Evolutionary conservation across 129 eudicot species (phyloP), one percentile per base, ranked within the genome.

Genomic region (Arctium minus): DNA sequence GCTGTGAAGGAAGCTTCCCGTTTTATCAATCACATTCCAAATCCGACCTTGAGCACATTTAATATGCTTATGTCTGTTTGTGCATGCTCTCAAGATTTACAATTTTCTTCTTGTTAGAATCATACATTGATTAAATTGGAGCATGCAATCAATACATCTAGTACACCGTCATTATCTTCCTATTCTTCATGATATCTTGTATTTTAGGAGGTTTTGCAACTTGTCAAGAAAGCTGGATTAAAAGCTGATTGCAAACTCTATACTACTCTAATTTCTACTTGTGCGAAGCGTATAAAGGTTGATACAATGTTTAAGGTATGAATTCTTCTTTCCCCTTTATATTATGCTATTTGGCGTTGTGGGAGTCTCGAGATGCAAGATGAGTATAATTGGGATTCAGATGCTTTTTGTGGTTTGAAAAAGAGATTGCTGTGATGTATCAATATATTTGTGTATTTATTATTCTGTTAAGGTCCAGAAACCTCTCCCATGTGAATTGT

Each of bases 61-160:
- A 96, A 96, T 86, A 91, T 90, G 98, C 93, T 96, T 81, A 87
- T 93, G 96, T 91, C 99, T 75, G 94, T 96, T 7, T 96, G 98
- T 86, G 88, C 98, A 38, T 80, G 86, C 79, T 86, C 92, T 85
- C 92, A 90, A 80, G 96, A 96, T 89, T 84, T 10, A 44, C 62
- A n/a, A 4, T 32, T 71, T 60, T 62, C 44, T 36, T 72, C 29
- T 37, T 2, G 68, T 65, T 73, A 44, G 1, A 73, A 17, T 73
- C 46, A 5, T 31, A 73, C 53, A 48, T 38, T n/a, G 53, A 72
- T 62, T 10, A 22, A 78, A 39, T 33, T 73, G 40, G 42, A 70
- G 56, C 71, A 82, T 67, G 69, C 38, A 9, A 70, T 32, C 35
- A 76, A 37, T 30, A 44, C 6, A 42, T 22, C 67, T 68, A 42